Percentiles rank a stretch among this genome's conserved stretches.
These are phyloP conservation scores for Myriangium duriaei DNA, from an alignment of 2,329 filamentous ascomycete species.

Conservation along the genomic window DNA sequence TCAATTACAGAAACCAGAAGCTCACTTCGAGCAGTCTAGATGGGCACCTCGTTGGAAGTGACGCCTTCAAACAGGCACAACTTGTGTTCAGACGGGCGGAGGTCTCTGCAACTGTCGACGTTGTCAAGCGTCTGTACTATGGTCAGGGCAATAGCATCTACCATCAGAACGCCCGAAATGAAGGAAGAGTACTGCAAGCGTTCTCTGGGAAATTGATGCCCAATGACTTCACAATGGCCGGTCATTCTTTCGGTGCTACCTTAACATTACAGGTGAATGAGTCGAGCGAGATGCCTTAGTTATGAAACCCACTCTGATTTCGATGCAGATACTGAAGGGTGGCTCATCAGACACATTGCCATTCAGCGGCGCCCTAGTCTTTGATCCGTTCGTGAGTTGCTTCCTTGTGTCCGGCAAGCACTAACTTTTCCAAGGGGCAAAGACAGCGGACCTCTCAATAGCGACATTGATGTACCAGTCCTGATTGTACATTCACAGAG, in stretches of 20 bases:
- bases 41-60: too few relatives aligned
- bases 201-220: slow-evolving; percentile 46
- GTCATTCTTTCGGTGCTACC: slow-evolving; percentile 56
- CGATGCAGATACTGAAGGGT: slow-evolving; percentile 43
- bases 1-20: too few relatives aligned
- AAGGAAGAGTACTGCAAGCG: slow-evolving; percentile 34
- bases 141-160: slow-evolving; percentile 24
- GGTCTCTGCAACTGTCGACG: slow-evolving; percentile 32
- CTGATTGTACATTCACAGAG: slow-evolving; percentile 52
- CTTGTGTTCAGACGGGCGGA: slow-evolving; percentile 34
- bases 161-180: slow-evolving; percentile 35
- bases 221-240: slow-evolving; percentile 43
- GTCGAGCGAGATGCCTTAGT: too few relatives aligned
- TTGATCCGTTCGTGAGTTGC: slow-evolving; percentile 50
- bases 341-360: slow-evolving; percentile 32
- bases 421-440: slow-evolving; percentile 35
- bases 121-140: slow-evolving; percentile 28
- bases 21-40: too few relatives aligned
- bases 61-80: slow-evolving; percentile 31
- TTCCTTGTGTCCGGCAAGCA: too few relatives aligned
- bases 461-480: slow-evolving; percentile 44
- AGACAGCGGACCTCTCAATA: slow-evolving; percentile 47
- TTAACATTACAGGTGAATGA: too few relatives aligned
- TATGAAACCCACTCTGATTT: too few relatives aligned
- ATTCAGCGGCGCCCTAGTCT: slow-evolving; percentile 45